Conservation (phyloP, 805 yeast species). For the Metschnikowia lochheadii region DNA sequence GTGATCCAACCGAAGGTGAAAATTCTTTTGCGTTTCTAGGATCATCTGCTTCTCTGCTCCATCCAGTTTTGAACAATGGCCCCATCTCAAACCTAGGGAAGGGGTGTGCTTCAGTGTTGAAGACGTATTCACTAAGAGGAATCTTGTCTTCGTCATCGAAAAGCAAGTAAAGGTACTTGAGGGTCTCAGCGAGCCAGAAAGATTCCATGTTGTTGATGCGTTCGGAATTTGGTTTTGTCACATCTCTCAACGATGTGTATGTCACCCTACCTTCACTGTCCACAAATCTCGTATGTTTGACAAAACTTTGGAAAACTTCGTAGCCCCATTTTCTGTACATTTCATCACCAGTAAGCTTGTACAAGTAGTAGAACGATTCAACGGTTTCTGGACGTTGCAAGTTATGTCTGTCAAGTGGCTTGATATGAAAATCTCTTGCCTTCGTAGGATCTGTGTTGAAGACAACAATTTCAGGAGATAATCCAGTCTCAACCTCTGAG, state of each 20-base stretch:
- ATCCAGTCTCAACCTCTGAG: conserved; percentile 65
- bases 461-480: conserved; percentile 84
- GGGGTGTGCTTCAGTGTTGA: conserved; percentile 93
- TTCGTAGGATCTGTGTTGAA: conserved; percentile 56
- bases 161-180: conserved; percentile 58
- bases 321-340: conserved; percentile 88
- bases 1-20: conserved; percentile 15
- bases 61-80: conserved; percentile 55
- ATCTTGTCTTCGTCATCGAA: conserved; percentile 56
- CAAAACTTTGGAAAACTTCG: conserved; percentile 73
- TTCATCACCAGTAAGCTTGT: conserved; percentile 73
- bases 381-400: conserved; percentile 93
- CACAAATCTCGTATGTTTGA: conserved; percentile 50
- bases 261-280: conserved; percentile 40
- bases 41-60: conserved; percentile 42
- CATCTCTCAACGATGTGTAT: conserved; percentile 66
- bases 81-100: conserved; percentile 66
- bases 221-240: conserved; percentile 50
- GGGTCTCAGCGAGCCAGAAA: conserved; percentile 91
- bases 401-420: conserved; percentile 73
- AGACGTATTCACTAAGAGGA: conserved; percentile 67
- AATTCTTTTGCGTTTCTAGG: conserved; percentile 13
- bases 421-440: conserved; percentile 59
- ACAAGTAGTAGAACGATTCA: conserved; percentile 77
- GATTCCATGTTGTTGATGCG: conserved; percentile 77